Evolutionary conservation across 2,329 filamentous ascomycete genomes (phyloP).

Genomic region (Tolypocladium paradoxum): DNA sequence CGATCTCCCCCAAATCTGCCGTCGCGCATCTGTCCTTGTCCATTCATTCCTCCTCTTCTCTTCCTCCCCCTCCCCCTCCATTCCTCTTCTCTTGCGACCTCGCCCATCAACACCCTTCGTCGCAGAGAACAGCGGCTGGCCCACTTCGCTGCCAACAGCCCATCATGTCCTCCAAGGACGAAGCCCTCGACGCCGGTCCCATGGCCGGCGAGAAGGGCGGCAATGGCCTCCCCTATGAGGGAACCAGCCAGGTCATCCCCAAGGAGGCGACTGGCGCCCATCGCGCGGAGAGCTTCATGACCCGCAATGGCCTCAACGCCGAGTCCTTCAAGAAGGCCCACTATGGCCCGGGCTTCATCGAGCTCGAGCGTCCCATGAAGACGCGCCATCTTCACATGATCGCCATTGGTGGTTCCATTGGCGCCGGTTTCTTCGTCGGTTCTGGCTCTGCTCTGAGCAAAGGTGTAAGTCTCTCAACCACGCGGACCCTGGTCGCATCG

Average conservation of each 20-base stretch:
- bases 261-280: not conserved
- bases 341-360: conserved; percentile 20
- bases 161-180: conserved; percentile 10
- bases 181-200: conserved; percentile 4
- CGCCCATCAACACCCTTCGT: not conserved
- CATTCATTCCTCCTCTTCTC: not conserved
- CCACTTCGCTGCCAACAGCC: not conserved
- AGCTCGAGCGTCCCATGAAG: conserved; percentile 36
- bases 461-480: conserved; percentile 25
- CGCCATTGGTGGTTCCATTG: conserved; percentile 36
- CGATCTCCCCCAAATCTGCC: not conserved
- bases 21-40: not conserved
- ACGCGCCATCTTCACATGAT: conserved; percentile 49
- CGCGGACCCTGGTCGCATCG: not conserved
- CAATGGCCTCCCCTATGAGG: conserved; percentile 4
- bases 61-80: not conserved
- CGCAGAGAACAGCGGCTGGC: not conserved
- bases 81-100: not conserved
- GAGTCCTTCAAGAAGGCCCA: conserved; percentile 26
- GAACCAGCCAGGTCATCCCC: conserved; percentile 8
- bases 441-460: conserved; percentile 37
- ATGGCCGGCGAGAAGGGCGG: conserved; percentile 10
- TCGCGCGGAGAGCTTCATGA: conserved; percentile 20
- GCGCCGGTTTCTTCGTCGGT: conserved; percentile 33
- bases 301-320: conserved; percentile 25